Evolutionary conservation across 164 flowering plant genomes (phyloP).

Genomic region (Macadamia tetraphylla): DNA sequence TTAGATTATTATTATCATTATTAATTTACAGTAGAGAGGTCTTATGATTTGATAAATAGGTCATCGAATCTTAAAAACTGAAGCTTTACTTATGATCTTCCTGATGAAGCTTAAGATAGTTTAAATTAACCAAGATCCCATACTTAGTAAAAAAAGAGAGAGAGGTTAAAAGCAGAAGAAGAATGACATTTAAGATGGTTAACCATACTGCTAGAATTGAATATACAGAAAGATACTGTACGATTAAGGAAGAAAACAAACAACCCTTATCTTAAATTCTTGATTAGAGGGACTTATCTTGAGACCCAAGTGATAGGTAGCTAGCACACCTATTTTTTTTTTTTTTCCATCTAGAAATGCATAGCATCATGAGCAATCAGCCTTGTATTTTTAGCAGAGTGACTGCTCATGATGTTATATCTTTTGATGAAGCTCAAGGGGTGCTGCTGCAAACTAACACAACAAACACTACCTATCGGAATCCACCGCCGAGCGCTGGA

Average conservation of each 20-base stretch:
- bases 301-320: neutral
- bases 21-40: no score
- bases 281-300: neutral
- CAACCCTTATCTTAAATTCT: conserved; percentile 1
- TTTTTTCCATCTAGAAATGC: conserved; percentile 16
- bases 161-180: no score
- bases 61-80: no score
- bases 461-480: conserved; percentile 20
- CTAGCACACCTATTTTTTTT: conserved; percentile 11
- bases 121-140: no score
- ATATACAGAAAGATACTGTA: conserved; percentile 10
- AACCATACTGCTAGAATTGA: conserved; percentile 5
- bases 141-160: no score
- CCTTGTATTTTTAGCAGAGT: conserved; percentile 62
- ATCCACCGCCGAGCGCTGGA: conserved; percentile 52
- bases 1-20: no score
- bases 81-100: no score
- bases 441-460: conserved; percentile 6
- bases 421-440: conserved; percentile 25
- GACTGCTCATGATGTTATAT: conserved; percentile 93
- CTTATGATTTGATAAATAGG: no score
- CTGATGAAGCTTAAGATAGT: no score
- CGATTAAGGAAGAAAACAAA: neutral
- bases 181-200: neutral
- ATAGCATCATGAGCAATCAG: conserved; percentile 96